Evolutionary conservation across 148 eudicot genomes (phyloP), one percentile per base, ranked within the genome.

Genomic region (Arctostaphylos glauca): DNA sequence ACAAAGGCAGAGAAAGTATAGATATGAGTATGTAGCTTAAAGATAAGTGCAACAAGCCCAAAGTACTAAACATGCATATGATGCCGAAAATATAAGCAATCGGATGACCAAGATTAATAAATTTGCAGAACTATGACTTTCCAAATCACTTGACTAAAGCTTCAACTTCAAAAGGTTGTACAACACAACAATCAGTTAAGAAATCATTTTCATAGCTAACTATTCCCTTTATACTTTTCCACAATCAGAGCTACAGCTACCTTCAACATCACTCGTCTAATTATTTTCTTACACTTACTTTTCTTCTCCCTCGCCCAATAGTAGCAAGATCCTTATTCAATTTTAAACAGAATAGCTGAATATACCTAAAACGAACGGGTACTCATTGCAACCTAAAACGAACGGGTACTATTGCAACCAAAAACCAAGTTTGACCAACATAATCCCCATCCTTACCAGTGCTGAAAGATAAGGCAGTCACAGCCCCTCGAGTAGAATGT

Each of bases 391-490:
- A n/a, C n/a, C n/a, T n/a, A n/a, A n/a, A n/a, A n/a, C n/a, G n/a
- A n/a, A n/a, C n/a, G n/a, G n/a, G n/a, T n/a, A n/a, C n/a, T n/a
- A n/a, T 7, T 71, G 75, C 47, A 71, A 44, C 49, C 75, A 43
- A 71, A 71, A 43, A 43, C 49, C 23, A 43, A 71, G 21, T 43
- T 41, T 58, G 4, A 31, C 74, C n/a, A n/a, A 16, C 77, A 60
- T 49, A 25, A 47, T 18, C 56, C 19, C 7, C 83, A 60, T 72
- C 49, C 90, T 68, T 89, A 92, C 97, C 98, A 81, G 96, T 91
- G 89, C 97, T 89, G 89, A 97, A 97, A 68, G 99, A 94, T 85
- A 97, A 85, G 41, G 99, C 89, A 83, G 98, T 94, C 62, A 97
- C 99, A 75, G 98, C 90, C 78, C 97, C 99, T 83, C 98, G 94